Evolutionary conservation across 2,329 filamentous ascomycete species (phyloP).

Genomic region (Fusarium bulbicola): DNA sequence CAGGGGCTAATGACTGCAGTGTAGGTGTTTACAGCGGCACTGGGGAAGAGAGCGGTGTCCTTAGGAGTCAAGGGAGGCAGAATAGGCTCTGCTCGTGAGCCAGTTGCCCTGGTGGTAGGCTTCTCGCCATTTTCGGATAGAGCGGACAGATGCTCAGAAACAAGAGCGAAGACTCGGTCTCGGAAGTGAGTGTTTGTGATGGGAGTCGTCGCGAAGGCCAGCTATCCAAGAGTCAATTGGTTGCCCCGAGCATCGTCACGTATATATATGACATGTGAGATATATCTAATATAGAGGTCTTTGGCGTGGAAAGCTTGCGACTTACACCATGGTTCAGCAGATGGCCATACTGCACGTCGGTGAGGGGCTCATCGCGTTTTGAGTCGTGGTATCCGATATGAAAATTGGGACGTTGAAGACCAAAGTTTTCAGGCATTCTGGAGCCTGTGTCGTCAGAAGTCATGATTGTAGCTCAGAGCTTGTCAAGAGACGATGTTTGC

Average conservation of each 20-base stretch:
- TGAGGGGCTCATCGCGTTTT: slow-evolving; percentile 66
- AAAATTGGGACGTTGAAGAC: slow-evolving; percentile 57
- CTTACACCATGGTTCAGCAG: slow-evolving; percentile 75
- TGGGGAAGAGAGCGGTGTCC: slow-evolving; percentile 79
- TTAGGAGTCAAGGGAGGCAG: slow-evolving; percentile 77
- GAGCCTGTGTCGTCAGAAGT: slow-evolving; percentile 33
- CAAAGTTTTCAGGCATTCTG: slow-evolving; percentile 41
- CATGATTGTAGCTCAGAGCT: slow-evolving; percentile 30
- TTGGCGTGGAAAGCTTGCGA: slow-evolving; percentile 32
- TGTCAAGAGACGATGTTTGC: background rate
- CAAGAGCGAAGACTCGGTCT: slow-evolving; percentile 69
- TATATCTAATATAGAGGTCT: background rate
- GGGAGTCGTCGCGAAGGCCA: slow-evolving; percentile 80
- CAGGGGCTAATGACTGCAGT: slow-evolving; percentile 86
- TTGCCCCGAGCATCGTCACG: background rate
- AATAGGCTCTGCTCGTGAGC: slow-evolving; percentile 63
- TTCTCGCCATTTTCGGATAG: slow-evolving; percentile 53
- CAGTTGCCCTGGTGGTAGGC: slow-evolving; percentile 53
- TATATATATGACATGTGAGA: background rate
- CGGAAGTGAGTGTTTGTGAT: slow-evolving; percentile 81
- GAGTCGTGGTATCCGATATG: slow-evolving; percentile 81
- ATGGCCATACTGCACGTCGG: slow-evolving; percentile 70
- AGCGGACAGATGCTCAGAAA: slow-evolving; percentile 63
- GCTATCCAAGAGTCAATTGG: slow-evolving; percentile 58
- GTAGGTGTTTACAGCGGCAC: slow-evolving; percentile 74